Percentiles rank a stretch among this genome's conserved stretches.
Evolutionary conservation across 164 flowering plant species (phyloP).

Genomic region (Vitis riparia): DNA sequence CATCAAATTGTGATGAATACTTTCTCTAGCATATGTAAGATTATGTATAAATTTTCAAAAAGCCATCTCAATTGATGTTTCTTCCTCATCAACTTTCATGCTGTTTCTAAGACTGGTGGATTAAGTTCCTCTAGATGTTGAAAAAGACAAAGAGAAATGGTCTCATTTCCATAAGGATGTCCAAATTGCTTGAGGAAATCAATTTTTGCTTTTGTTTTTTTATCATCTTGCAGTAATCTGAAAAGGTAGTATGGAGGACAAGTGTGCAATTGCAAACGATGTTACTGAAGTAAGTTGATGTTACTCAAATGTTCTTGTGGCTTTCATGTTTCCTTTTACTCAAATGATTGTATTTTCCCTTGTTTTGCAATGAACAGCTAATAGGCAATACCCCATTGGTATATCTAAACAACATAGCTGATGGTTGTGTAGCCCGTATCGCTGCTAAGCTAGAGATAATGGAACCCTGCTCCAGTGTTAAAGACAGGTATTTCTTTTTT

Average conservation of each 20-base stretch:
- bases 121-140: no score
- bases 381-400: conserved; percentile 52
- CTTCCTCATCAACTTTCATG: no score
- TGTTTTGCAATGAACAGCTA: conserved; percentile 18
- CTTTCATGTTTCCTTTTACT: not conserved
- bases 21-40: no score
- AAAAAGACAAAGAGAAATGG: no score
- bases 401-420: conserved; percentile 40
- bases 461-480: conserved; percentile 48
- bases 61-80: no score
- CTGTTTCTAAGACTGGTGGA: no score
- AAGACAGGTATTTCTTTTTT: conserved; percentile 28
- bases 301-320: not conserved
- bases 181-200: no score
- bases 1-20: no score
- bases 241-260: conserved; percentile 19
- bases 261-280: conserved; percentile 25
- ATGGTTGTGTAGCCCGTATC: conserved; percentile 42
- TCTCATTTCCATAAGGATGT: no score
- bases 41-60: no score
- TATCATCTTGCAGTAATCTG: no score
- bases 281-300: conserved; percentile 24
- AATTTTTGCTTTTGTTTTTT: no score
- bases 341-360: not conserved
- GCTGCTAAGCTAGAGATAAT: conserved; percentile 48